A percentile compares a stretch with the other conserved stretches of the same genome.
Conservation (phyloP, 352 stramenopile genomes). For the Pilasporangium apinafurcum region DNA sequence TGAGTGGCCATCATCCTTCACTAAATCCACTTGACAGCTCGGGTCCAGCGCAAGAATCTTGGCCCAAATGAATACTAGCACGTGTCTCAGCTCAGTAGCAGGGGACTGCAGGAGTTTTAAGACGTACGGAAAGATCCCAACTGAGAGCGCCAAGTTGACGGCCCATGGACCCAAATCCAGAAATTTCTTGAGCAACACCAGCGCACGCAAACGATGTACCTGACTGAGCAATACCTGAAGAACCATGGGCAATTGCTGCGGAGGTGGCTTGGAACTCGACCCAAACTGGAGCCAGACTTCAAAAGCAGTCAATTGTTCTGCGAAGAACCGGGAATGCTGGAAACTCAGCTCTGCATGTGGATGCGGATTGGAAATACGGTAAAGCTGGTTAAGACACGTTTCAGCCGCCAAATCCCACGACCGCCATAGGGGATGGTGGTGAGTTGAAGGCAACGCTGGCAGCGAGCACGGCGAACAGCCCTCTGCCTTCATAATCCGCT, state of each 20-base stretch:
- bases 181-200: conserved; percentile 95
- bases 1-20: conserved; percentile 93
- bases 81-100: conserved; percentile 93
- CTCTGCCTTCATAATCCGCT: conserved; percentile 94
- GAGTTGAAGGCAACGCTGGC: conserved; percentile 91
- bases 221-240: conserved; percentile 96
- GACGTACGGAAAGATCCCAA: conserved; percentile 99
- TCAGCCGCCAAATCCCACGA: conserved; percentile 98
- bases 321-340: conserved; percentile 95
- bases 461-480: conserved; percentile 88
- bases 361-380: conserved; percentile 73
- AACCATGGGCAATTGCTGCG: conserved; percentile 97
- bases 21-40: conserved; percentile 94
- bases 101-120: conserved; percentile 96
- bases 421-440: conserved; percentile 97
- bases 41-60: conserved; percentile 95
- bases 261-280: conserved; percentile 80
- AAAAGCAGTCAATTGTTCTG: conserved; percentile 98
- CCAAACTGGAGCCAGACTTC: conserved; percentile 98
- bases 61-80: conserved; percentile 91
- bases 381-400: conserved; percentile 95
- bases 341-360: conserved; percentile 61
- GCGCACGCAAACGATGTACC: conserved; percentile 94
- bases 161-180: conserved; percentile 92
- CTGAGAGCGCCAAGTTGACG: conserved; percentile 88